phyloP scores from a whole-genome alignment of 495 filamentous ascomycete species.

The Cryomyces antarcticus region DNA sequence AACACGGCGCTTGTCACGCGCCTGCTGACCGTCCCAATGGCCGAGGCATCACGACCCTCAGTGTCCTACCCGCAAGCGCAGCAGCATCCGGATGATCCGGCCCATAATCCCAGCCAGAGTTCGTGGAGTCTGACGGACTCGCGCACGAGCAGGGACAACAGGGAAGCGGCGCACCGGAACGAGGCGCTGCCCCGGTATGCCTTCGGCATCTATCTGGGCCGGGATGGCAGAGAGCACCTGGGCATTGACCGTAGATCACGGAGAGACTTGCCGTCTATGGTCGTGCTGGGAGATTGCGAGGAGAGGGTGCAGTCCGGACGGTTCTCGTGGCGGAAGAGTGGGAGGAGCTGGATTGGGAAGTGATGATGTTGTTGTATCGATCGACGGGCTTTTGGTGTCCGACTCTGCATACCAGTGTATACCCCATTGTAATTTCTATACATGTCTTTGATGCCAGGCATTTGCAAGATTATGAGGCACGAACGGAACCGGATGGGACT shows the following conservation, averaged over 20 bases:
- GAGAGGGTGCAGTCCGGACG: too few species aligned
- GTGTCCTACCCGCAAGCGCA: background rate
- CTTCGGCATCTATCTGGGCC: conserved; percentile 39
- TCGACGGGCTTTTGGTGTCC: too few species aligned
- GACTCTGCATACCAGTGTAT: too few species aligned
- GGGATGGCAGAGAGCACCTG: conserved; percentile 41
- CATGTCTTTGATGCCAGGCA: too few species aligned
- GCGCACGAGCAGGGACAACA: background rate
- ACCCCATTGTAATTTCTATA: too few species aligned
- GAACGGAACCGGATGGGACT: too few species aligned
- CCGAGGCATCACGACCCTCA: background rate
- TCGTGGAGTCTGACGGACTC: background rate
- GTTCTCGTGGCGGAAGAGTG: too few species aligned
- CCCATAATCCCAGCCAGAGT: background rate
- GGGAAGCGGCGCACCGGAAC: background rate
- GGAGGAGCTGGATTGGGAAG: too few species aligned
- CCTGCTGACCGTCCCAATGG: conserved; percentile 21
- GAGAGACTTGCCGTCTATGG: too few species aligned
- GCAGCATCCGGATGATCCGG: background rate
- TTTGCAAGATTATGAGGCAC: too few species aligned
- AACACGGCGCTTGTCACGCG: conserved; percentile 44
- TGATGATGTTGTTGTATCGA: too few species aligned
- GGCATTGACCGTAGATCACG: conserved; percentile 33
- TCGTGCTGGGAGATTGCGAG: too few species aligned
- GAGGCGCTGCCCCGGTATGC: conserved; percentile 24